phyloP scores from a whole-genome alignment of 345 rosid species.

The Nasturtium officinale region DNA sequence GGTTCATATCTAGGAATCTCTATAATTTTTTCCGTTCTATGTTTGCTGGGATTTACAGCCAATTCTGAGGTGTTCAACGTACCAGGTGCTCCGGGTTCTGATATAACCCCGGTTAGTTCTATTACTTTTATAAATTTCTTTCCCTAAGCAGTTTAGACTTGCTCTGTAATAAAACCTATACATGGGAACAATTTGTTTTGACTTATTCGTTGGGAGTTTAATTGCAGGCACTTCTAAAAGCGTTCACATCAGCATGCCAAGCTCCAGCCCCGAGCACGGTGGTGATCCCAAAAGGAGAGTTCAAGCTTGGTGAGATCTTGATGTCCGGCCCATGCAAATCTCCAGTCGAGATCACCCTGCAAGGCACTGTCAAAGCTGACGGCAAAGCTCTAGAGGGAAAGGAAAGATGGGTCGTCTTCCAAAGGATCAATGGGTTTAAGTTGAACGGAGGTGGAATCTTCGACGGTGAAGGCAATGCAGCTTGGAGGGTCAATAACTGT shows the following conservation, averaged over 20 bases:
- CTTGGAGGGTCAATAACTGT: conserved; percentile 44
- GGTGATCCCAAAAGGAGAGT: conserved; percentile 40
- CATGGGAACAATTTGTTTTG: neutral
- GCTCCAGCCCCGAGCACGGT: conserved; percentile 24
- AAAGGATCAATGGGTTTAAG: conserved; percentile 22
- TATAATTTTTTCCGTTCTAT: conserved; percentile 21
- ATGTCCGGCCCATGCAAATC: conserved; percentile 42
- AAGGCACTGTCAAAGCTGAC: conserved; percentile 33
- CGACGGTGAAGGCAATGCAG: conserved; percentile 44
- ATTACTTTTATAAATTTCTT: neutral
- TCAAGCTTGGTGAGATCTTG: conserved; percentile 26
- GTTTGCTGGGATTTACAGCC: conserved; percentile 35
- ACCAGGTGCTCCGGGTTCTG: conserved; percentile 25
- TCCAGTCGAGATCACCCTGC: conserved; percentile 28
- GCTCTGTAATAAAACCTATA: too few relatives aligned
- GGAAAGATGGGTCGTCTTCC: conserved; percentile 39
- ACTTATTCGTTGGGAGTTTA: neutral
- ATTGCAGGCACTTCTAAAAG: conserved; percentile 33
- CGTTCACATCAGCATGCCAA: conserved; percentile 38
- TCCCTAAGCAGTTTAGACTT: neutral
- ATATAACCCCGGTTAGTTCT: conserved; percentile 36
- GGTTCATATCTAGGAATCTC: conserved; percentile 15
- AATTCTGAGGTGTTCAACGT: conserved; percentile 33
- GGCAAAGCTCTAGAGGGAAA: neutral
- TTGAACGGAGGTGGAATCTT: conserved; percentile 41